A percentile compares a stretch with the other conserved stretches of the same genome.
phyloP scores from a whole-genome alignment of 257 asterid genomes.

The Forsythia viridissima region DNA sequence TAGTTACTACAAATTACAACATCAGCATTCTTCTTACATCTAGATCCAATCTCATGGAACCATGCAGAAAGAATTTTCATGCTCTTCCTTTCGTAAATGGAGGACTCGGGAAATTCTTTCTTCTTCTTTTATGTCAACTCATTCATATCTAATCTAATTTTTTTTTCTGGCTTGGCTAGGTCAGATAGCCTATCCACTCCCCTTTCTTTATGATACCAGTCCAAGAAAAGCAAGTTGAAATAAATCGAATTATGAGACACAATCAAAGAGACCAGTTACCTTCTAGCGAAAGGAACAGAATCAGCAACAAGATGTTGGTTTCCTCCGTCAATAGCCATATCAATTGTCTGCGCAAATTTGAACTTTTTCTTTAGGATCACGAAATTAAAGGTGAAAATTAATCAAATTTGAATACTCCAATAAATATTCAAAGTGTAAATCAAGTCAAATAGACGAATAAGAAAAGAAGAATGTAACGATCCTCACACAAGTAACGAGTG shows the following conservation, averaged over 20 bases:
- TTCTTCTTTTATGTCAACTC: neutral
- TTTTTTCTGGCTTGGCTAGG: neutral
- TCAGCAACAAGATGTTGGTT: slow-evolving; percentile 34
- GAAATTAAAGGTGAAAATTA: neutral
- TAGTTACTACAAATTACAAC: neutral
- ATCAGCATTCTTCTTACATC: no score
- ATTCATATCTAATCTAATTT: neutral
- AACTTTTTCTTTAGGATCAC: slow-evolving; percentile 20
- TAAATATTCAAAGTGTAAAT: no score
- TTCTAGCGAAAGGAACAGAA: slow-evolving; percentile 53
- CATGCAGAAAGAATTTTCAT: neutral
- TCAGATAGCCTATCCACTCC: neutral
- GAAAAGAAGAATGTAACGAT: neutral
- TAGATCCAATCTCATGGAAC: neutral
- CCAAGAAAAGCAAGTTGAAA: neutral
- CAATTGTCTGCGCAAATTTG: slow-evolving; percentile 22
- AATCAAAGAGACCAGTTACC: slow-evolving; percentile 30
- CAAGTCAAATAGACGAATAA: neutral
- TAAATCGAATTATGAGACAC: neutral
- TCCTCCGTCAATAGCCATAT: slow-evolving; percentile 30
- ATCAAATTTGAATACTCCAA: neutral
- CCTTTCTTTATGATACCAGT: neutral
- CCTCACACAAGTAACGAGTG: no score
- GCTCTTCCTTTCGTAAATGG: neutral
- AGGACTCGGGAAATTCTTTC: neutral